Evolutionary conservation across 345 rosid species (phyloP).

Genomic region (Turritis glabra): DNA sequence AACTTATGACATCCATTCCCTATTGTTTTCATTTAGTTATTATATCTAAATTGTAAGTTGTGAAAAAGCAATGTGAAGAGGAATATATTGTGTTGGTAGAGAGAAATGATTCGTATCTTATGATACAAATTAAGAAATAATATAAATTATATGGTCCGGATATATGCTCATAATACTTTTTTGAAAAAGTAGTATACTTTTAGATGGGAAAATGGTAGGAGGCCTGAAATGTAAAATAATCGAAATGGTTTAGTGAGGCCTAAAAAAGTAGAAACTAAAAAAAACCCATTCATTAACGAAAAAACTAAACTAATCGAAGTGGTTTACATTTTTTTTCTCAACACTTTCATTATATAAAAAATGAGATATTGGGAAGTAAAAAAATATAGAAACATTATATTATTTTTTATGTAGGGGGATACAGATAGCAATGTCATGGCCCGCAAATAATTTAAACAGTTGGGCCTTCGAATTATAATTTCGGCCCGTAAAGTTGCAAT

Average conservation of each 20-base stretch:
- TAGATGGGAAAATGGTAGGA: background rate
- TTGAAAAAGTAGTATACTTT: background rate
- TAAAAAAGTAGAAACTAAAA: too few relatives aligned
- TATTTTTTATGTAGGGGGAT: too few relatives aligned
- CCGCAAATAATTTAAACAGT: background rate
- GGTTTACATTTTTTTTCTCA: too few relatives aligned
- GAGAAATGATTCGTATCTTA: constrained; percentile 4
- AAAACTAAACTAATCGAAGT: too few relatives aligned
- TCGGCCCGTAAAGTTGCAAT: background rate
- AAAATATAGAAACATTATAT: too few relatives aligned
- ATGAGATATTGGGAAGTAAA: too few relatives aligned
- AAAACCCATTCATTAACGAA: too few relatives aligned
- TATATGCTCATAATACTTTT: background rate
- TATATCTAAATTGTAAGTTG: background rate
- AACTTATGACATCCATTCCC: too few relatives aligned
- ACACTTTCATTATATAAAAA: too few relatives aligned
- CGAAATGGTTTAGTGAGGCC: background rate
- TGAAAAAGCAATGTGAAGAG: constrained; percentile 13
- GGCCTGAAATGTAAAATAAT: background rate
- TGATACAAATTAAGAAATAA: background rate
- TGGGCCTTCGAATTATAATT: background rate
- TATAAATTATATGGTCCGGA: background rate
- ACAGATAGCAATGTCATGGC: background rate
- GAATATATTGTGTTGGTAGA: constrained; percentile 26
- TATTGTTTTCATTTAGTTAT: background rate